phyloP scores from a whole-genome alignment of 139 green algal genomes.

The Ettlia oleoabundans region DNA sequence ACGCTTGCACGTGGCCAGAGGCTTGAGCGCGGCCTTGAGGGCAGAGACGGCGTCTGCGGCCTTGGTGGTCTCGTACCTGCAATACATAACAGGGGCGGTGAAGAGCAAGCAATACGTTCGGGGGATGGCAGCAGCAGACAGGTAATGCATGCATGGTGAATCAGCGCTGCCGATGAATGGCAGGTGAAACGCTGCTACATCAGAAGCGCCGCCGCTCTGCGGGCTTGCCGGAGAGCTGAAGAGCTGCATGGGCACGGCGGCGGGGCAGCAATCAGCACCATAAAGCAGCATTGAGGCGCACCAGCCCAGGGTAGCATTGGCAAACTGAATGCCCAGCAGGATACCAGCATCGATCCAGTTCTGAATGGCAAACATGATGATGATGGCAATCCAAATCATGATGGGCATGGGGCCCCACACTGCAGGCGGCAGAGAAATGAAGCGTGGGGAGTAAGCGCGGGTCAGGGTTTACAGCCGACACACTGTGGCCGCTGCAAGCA shows the following conservation, averaged over 20 bases:
- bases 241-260: too few relatives aligned
- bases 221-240: too few relatives aligned
- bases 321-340: slow-evolving; percentile 85
- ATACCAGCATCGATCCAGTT: slow-evolving; percentile 58
- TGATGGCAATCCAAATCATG: slow-evolving; percentile 92
- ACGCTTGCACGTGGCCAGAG: slow-evolving; percentile 77
- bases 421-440: slow-evolving; percentile 44
- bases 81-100: neutral
- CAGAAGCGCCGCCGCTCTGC: too few relatives aligned
- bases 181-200: too few relatives aligned
- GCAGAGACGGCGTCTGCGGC: slow-evolving; percentile 82
- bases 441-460: neutral
- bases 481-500: too few relatives aligned
- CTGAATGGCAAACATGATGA: slow-evolving; percentile 76
- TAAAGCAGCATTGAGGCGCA: too few relatives aligned
- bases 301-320: slow-evolving; percentile 84
- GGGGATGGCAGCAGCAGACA: neutral
- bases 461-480: too few relatives aligned
- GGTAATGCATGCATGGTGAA: neutral
- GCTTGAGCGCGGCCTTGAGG: slow-evolving; percentile 86
- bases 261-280: too few relatives aligned
- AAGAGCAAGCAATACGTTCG: neutral
- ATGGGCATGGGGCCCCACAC: slow-evolving; percentile 85
- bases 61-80: slow-evolving; percentile 78
- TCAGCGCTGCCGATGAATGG: neutral